A percentile compares a stretch with the other conserved stretches of the same genome.
Evolutionary conservation across 306 rosid species (phyloP).

Genomic region (apple (Malus domestica)): DNA sequence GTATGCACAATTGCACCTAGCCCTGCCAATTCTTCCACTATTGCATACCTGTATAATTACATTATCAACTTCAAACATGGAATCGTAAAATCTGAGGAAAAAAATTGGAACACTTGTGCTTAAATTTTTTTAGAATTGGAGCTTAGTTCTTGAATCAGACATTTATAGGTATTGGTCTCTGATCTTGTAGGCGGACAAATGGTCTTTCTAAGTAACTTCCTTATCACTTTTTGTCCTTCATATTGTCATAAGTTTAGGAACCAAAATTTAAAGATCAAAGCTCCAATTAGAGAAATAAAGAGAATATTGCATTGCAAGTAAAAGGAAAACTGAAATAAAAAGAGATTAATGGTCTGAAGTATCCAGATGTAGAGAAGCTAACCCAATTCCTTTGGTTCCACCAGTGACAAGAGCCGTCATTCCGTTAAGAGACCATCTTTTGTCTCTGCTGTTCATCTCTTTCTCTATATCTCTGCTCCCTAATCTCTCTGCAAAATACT

Average conservation of each 20-base stretch:
- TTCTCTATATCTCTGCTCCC: not conserved
- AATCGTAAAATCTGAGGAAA: too few species aligned
- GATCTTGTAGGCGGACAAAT: not conserved
- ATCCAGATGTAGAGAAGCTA: not conserved
- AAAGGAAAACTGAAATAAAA: not conserved
- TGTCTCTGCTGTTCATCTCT: not conserved
- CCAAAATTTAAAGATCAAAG: not conserved
- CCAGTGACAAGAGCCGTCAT: conserved; percentile 42
- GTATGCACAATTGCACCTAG: conserved; percentile 20
- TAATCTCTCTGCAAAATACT: too few species aligned
- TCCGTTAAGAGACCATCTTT: conserved; percentile 38
- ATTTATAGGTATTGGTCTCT: too few species aligned
- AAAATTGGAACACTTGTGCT: too few species aligned
- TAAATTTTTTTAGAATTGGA: too few species aligned
- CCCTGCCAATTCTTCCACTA: conserved; percentile 29
- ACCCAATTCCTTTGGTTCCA: conserved; percentile 47
- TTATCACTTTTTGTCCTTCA: not conserved
- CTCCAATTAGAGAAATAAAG: not conserved
- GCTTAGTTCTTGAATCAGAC: too few species aligned
- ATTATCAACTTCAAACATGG: not conserved
- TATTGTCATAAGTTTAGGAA: too few species aligned
- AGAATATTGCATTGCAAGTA: too few species aligned
- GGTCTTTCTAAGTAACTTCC: not conserved
- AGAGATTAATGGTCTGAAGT: not conserved
- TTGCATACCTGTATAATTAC: conserved; percentile 12